phyloP scores from a whole-genome alignment of 2,329 filamentous ascomycete species.

The Alternaria viburni region DNA sequence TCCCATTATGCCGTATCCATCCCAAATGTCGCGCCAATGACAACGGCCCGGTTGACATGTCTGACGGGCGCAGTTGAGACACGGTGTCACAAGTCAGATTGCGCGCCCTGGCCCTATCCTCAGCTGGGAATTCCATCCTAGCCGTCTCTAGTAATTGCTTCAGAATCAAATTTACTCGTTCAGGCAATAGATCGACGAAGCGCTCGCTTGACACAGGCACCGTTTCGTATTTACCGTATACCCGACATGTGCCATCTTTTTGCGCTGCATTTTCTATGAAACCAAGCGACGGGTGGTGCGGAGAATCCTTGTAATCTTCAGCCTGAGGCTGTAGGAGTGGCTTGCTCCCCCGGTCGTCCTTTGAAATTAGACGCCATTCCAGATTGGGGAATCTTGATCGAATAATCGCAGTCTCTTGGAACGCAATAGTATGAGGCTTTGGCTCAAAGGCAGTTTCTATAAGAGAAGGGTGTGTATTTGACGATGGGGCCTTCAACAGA shows the following conservation, averaged over 20 bases:
- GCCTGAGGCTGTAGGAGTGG: neutral
- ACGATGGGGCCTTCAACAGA: neutral
- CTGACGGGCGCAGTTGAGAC: neutral
- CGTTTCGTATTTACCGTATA: constrained; percentile 3
- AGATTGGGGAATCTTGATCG: constrained; percentile 11
- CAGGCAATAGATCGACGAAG: neutral
- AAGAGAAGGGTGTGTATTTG: neutral
- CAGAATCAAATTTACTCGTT: neutral
- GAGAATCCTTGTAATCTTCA: neutral
- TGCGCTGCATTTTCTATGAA: neutral
- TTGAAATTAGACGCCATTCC: neutral
- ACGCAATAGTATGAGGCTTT: neutral
- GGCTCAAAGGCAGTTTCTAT: neutral
- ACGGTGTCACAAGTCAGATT: neutral
- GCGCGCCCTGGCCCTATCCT: neutral
- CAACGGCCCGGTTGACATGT: neutral
- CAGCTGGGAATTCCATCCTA: neutral
- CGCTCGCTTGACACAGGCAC: constrained; percentile 2
- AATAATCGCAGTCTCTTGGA: constrained; percentile 12
- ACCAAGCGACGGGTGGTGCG: neutral
- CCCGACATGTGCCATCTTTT: neutral
- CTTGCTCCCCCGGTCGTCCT: neutral
- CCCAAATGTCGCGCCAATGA: neutral
- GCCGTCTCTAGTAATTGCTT: constrained; percentile 1
- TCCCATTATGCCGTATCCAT: neutral